Percentiles rank a stretch among this genome's conserved stretches.
phyloP scores from a whole-genome alignment of 2,329 filamentous ascomycete species.

The Sclerotinia glacialis region DNA sequence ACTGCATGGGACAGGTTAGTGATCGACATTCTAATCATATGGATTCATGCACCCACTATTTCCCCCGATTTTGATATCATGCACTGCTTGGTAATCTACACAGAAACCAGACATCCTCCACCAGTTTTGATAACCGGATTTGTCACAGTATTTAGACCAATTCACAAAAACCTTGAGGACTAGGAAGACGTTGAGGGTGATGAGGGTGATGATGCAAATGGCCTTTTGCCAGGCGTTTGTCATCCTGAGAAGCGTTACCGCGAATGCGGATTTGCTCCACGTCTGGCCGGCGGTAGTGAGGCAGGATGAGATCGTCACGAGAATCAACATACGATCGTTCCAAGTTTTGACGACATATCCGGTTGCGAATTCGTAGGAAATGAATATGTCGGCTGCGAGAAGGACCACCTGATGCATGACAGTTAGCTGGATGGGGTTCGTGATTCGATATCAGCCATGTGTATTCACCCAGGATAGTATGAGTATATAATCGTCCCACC shows the following conservation, averaged over 20 bases:
- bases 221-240: slow-evolving; percentile 46
- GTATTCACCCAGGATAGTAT: slow-evolving; percentile 27
- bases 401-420: slow-evolving; percentile 41
- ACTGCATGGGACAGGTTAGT: slow-evolving; percentile 40
- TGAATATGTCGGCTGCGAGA: slow-evolving; percentile 47
- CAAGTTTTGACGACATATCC: slow-evolving; percentile 49
- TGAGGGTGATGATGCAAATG: slow-evolving; percentile 50
- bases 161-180: slow-evolving; percentile 49
- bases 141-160: slow-evolving; percentile 49
- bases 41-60: slow-evolving; percentile 43
- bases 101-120: slow-evolving; percentile 48
- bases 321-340: slow-evolving; percentile 53
- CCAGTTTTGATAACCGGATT: slow-evolving; percentile 46
- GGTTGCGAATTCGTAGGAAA: slow-evolving; percentile 47
- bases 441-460: background rate
- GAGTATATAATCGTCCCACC: slow-evolving; percentile 32
- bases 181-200: slow-evolving; percentile 50
- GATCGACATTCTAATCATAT: slow-evolving; percentile 14
- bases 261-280: slow-evolving; percentile 44
- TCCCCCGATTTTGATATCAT: slow-evolving; percentile 50
- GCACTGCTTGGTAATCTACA: slow-evolving; percentile 42
- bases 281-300: slow-evolving; percentile 39
- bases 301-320: slow-evolving; percentile 44
- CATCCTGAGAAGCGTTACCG: slow-evolving; percentile 40
- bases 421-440: slow-evolving; percentile 2